Conservation (phyloP, 1,284 basidiomycete genomes). For the Megacollybia platyphylla region DNA sequence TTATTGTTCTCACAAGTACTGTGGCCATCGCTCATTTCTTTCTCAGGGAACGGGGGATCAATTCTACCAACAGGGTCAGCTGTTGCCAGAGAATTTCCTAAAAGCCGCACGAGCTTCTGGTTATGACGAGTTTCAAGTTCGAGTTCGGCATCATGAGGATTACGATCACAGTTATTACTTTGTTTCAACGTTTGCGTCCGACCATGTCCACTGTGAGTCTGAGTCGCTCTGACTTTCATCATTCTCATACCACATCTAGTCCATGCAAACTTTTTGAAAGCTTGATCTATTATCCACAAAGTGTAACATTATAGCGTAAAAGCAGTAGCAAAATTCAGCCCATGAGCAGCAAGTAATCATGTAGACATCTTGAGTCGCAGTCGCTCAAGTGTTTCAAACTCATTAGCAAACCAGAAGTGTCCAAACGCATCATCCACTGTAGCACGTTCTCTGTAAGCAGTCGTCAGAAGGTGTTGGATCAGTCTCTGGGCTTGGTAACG, state of each 20-base stretch:
- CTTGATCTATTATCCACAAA: slow-evolving; percentile 19
- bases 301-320: neutral
- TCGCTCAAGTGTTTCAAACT: slow-evolving; percentile 40
- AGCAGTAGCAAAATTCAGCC: neutral
- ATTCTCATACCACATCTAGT: slow-evolving; percentile 25
- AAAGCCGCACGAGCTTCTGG: slow-evolving; percentile 66
- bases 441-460: slow-evolving; percentile 40
- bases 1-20: slow-evolving; percentile 18
- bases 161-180: slow-evolving; percentile 95
- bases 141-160: slow-evolving; percentile 72
- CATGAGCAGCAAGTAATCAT: neutral
- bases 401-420: slow-evolving; percentile 50
- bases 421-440: slow-evolving; percentile 48
- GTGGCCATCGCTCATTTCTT: neutral
- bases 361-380: neutral
- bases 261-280: slow-evolving; percentile 69
- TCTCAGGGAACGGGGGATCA: slow-evolving; percentile 75
- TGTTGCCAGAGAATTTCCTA: slow-evolving; percentile 83
- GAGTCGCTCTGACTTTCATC: slow-evolving; percentile 1
- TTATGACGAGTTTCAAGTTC: slow-evolving; percentile 65
- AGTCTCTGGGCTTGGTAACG: slow-evolving; percentile 37
- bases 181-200: slow-evolving; percentile 61
- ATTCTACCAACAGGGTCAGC: slow-evolving; percentile 78
- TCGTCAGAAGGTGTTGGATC: slow-evolving; percentile 42
- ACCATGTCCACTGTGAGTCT: slow-evolving; percentile 49